Conservation (phyloP, 2,329 filamentous ascomycete genomes). For the Septoria petroselini region DNA sequence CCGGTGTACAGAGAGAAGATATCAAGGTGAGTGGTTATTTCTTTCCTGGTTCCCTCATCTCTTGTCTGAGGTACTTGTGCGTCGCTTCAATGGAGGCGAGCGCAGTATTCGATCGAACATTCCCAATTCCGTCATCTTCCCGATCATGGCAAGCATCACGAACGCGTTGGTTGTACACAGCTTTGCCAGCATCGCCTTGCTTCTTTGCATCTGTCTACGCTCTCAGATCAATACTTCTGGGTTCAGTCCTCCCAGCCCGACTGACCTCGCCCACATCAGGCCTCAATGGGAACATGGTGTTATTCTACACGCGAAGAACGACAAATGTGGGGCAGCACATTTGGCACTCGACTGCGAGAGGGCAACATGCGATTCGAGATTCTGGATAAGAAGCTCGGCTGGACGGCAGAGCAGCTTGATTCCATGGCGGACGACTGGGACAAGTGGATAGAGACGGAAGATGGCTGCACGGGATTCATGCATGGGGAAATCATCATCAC, state of each 20-base stretch:
- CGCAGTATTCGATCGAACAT: too few species aligned
- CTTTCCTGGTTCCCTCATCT: too few species aligned
- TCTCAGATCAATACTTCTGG: too few species aligned
- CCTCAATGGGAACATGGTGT: conserved; percentile 43
- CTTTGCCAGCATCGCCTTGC: too few species aligned
- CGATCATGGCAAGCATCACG: too few species aligned
- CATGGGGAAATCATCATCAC: conserved; percentile 42
- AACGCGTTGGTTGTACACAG: too few species aligned
- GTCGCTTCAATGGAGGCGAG: too few species aligned
- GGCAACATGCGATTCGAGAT: conserved; percentile 37
- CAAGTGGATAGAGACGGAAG: conserved; percentile 43
- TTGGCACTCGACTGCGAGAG: conserved; percentile 25
- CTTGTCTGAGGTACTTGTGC: too few species aligned
- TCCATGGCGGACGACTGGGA: conserved; percentile 41
- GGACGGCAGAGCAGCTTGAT: conserved; percentile 42
- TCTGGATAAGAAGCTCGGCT: conserved; percentile 36
- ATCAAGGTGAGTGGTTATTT: conserved; percentile 30
- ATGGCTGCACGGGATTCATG: conserved; percentile 44
- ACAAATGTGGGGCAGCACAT: conserved; percentile 40
- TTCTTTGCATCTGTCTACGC: too few species aligned
- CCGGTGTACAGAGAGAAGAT: conserved; percentile 40
- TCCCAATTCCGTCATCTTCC: too few species aligned
- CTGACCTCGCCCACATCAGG: conserved; percentile 6
- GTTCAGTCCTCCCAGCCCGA: not conserved
- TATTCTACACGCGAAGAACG: conserved; percentile 42